A percentile compares a stretch with the other conserved stretches of the same genome.
phyloP scores from a whole-genome alignment of 306 rosid species.

The Comarum palustre region DNA sequence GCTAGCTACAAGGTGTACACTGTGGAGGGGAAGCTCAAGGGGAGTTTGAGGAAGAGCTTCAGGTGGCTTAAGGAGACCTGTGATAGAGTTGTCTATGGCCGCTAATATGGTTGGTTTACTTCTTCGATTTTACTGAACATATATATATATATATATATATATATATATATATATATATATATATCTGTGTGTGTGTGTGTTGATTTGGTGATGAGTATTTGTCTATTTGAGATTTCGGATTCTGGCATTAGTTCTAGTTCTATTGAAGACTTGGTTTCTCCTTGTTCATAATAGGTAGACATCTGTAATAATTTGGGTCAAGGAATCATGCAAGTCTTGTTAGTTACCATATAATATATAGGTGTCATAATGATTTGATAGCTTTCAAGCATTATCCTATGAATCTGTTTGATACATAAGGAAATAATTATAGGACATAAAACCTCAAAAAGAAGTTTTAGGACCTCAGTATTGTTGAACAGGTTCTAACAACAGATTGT shows the following conservation, averaged over 20 bases:
- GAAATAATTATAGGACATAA: neutral
- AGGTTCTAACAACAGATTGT: neutral
- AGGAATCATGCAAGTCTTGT: neutral
- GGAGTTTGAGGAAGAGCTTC: slow-evolving; percentile 73
- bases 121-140: neutral
- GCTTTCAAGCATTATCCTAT: neutral
- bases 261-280: neutral
- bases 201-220: slow-evolving; percentile 1
- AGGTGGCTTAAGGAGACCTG: slow-evolving; percentile 84
- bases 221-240: neutral
- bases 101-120: slow-evolving; percentile 34
- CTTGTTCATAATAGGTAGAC: neutral
- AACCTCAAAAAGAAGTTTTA: neutral
- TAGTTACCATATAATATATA: neutral
- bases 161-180: too few relatives aligned
- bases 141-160: too few relatives aligned
- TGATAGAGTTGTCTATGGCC: slow-evolving; percentile 64
- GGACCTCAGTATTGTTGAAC: neutral
- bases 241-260: neutral
- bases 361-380: neutral
- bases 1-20: slow-evolving; percentile 88
- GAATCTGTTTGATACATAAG: too few relatives aligned
- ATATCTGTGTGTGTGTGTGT: too few relatives aligned
- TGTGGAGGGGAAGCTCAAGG: slow-evolving; percentile 87
- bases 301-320: neutral